Conservation (phyloP, 441 rosid genomes). For the Pelargonium australe region DNA sequence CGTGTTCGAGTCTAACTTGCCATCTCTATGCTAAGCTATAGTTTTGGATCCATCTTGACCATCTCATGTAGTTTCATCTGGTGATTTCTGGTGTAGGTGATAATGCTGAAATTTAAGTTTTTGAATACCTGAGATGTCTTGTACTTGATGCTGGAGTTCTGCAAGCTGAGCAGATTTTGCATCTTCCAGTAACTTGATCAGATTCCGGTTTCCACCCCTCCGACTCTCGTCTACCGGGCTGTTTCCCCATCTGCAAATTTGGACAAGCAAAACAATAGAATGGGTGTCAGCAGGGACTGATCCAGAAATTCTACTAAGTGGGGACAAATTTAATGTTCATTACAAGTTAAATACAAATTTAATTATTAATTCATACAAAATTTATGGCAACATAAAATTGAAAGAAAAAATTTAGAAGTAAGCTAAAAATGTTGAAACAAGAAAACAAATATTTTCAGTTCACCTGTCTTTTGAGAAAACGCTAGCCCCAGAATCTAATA, state of each 20-base stretch:
- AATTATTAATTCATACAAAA: too few relatives aligned
- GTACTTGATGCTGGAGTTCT: conserved; percentile 30
- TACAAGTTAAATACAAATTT: too few relatives aligned
- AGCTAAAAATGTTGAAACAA: too few relatives aligned
- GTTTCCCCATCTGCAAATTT: conserved; percentile 65
- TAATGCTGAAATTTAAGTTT: neutral
- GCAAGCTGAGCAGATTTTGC: conserved; percentile 42
- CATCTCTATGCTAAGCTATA: too few relatives aligned
- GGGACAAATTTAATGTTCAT: too few relatives aligned
- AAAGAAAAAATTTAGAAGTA: too few relatives aligned
- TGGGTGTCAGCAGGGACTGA: neutral
- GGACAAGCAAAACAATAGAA: neutral
- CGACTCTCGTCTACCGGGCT: conserved; percentile 70
- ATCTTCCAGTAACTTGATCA: conserved; percentile 68
- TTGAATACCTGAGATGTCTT: conserved; percentile 43
- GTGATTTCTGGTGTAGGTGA: neutral
- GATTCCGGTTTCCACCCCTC: conserved; percentile 65
- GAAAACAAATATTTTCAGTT: neutral
- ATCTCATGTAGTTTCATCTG: too few relatives aligned
- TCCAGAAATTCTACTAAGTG: too few relatives aligned
- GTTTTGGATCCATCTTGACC: too few relatives aligned
- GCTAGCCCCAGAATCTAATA: conserved; percentile 76
- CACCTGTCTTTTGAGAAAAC: conserved; percentile 80
- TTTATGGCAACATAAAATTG: too few relatives aligned
- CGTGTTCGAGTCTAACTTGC: too few relatives aligned